These are phyloP conservation scores for Apiosordaria backusii DNA, from an alignment of 495 filamentous ascomycete genomes.

Conservation along the genomic window DNA sequence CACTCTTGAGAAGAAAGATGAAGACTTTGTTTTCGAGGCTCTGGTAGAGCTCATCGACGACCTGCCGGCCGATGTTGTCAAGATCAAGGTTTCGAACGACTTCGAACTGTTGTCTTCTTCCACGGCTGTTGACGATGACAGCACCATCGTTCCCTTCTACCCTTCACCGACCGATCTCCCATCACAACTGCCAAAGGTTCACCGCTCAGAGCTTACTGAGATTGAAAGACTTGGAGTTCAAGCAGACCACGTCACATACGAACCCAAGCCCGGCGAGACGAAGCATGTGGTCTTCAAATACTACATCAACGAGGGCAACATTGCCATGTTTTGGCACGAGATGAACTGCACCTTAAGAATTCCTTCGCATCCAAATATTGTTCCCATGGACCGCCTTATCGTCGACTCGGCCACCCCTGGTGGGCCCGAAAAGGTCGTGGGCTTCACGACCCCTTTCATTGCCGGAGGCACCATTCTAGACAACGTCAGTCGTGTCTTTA, in stretches of 20 bases:
- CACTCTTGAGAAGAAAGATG: not conserved
- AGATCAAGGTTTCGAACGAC: constrained; percentile 1
- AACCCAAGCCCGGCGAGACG: not conserved
- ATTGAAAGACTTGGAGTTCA: constrained; percentile 14
- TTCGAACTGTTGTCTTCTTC: constrained; percentile 3
- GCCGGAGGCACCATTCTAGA: constrained; percentile 10
- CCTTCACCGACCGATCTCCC: constrained; percentile 3
- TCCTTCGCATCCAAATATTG: constrained; percentile 34
- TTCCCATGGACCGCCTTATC: constrained; percentile 35
- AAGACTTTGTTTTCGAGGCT: constrained; percentile 4
- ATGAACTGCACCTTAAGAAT: constrained; percentile 34
- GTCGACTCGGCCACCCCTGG: constrained; percentile 20
- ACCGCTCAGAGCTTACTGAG: constrained; percentile 13
- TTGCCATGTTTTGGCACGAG: constrained; percentile 33
- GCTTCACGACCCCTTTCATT: constrained; percentile 19
- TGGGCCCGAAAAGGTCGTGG: constrained; percentile 7
- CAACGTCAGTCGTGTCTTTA: constrained; percentile 12
- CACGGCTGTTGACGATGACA: not conserved
- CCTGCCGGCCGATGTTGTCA: not conserved
- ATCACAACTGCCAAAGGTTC: not conserved
- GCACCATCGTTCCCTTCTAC: constrained; percentile 6
- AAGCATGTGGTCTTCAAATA: constrained; percentile 20
- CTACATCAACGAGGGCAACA: constrained; percentile 12
- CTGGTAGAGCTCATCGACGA: constrained; percentile 7
- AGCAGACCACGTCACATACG: constrained; percentile 10